phyloP scores from a whole-genome alignment of 2,329 filamentous ascomycete genomes.

The Xylaria multiplex region DNA sequence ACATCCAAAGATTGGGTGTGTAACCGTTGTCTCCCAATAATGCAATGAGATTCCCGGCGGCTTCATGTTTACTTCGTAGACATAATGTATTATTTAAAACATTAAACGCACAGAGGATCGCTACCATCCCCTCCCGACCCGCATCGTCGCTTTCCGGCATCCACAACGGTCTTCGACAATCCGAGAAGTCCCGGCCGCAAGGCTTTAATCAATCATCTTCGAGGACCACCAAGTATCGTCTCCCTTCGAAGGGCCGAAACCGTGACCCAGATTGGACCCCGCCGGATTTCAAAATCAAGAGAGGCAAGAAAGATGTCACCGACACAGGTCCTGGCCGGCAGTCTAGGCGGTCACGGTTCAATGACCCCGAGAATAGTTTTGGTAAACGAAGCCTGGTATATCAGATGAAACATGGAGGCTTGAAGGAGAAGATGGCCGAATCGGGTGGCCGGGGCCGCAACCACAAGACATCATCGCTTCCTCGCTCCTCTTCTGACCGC shows the following conservation, averaged over 20 bases:
- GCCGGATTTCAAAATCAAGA: conserved; percentile 52
- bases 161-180: conserved; percentile 68
- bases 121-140: conserved; percentile 46
- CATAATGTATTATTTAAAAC: conserved; percentile 39
- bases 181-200: conserved; percentile 50
- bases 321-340: conserved; percentile 54
- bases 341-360: conserved; percentile 63
- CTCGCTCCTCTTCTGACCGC: conserved; percentile 9
- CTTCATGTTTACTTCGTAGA: conserved; percentile 46
- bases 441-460: neutral
- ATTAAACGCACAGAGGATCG: conserved; percentile 23
- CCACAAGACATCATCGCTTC: neutral
- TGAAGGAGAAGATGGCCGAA: conserved; percentile 50
- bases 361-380: conserved; percentile 59
- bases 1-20: neutral
- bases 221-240: conserved; percentile 36
- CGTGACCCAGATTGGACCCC: conserved; percentile 35
- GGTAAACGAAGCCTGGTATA: conserved; percentile 68
- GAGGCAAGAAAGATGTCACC: conserved; percentile 64
- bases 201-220: conserved; percentile 46
- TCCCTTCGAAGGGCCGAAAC: conserved; percentile 37
- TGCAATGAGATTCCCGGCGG: conserved; percentile 47
- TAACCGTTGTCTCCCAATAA: conserved; percentile 21
- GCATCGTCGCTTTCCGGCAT: conserved; percentile 75
- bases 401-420: conserved; percentile 59